phyloP scores from a whole-genome alignment of 2,329 filamentous ascomycete species.

The Pseudogymnoascus pannorum region DNA sequence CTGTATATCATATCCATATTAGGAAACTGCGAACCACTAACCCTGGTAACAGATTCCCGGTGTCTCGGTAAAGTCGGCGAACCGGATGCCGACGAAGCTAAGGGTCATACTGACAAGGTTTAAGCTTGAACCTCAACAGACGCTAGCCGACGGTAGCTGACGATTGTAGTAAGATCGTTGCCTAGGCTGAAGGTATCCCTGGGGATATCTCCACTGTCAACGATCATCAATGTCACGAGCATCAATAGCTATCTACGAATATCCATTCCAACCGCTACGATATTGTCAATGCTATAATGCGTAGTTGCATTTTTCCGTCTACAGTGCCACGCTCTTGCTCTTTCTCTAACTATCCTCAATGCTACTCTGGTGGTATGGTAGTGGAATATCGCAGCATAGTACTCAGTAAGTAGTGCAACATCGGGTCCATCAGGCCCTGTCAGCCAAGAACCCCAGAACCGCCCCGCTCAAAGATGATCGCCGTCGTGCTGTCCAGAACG shows the following conservation, averaged over 20 bases:
- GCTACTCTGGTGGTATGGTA: background rate
- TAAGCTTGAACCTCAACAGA: background rate
- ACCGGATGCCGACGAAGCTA: background rate
- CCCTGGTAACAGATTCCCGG: background rate
- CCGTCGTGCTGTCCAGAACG: background rate
- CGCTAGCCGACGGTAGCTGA: background rate
- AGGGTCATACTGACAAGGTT: background rate
- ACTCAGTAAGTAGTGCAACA: background rate
- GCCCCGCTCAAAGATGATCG: background rate
- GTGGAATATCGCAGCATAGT: background rate
- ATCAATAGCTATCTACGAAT: background rate
- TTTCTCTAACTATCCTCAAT: background rate
- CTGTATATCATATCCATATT: background rate
- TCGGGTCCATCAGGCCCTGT: background rate
- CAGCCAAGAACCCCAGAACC: background rate
- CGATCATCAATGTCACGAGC: background rate
- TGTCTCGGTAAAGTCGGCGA: background rate
- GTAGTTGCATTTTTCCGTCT: background rate
- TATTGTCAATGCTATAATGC: background rate
- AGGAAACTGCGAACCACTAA: background rate
- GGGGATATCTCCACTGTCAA: too few relatives aligned
- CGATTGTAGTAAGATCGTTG: background rate
- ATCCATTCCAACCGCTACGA: background rate
- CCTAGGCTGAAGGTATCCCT: background rate
- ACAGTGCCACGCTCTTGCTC: background rate